Conservation (phyloP, 2,329 filamentous ascomycete genomes). For the Alternaria infectoria region DNA sequence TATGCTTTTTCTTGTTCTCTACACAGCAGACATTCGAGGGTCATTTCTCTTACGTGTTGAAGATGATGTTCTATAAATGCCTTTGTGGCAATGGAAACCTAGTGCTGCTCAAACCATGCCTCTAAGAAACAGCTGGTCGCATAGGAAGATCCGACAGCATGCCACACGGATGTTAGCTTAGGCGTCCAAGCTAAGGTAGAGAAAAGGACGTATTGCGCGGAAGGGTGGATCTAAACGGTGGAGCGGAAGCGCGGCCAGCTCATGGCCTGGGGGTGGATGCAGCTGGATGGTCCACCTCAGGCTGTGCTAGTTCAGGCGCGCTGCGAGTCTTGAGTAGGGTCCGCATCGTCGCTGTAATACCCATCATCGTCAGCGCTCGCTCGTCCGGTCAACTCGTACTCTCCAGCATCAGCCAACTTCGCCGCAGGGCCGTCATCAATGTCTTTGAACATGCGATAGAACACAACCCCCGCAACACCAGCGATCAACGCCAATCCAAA, state of each 20-base stretch:
- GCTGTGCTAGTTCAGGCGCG: neutral
- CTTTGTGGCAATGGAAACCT: rapidly evolving
- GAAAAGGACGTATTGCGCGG: neutral
- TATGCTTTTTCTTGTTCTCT: neutral
- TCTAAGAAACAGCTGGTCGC: neutral
- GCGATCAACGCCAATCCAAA: constrained; percentile 61
- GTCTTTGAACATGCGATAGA: constrained; percentile 57
- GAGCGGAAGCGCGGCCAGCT: neutral
- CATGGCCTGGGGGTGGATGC: neutral
- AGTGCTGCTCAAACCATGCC: neutral
- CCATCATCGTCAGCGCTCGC: constrained; percentile 3
- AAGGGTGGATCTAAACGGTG: no score
- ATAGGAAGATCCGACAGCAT: neutral
- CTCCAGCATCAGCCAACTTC: constrained; percentile 14
- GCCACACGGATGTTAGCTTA: neutral
- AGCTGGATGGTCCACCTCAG: neutral
- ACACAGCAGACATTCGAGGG: neutral
- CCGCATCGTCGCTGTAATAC: neutral
- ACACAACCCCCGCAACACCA: constrained; percentile 58
- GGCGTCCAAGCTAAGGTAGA: neutral
- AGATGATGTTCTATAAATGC: neutral
- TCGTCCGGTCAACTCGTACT: constrained; percentile 20
- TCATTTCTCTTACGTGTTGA: neutral
- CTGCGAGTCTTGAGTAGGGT: neutral
- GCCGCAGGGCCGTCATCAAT: constrained; percentile 8